phyloP scores from a whole-genome alignment of 2,329 filamentous ascomycete genomes.

The Paradendryphiella salina region DNA sequence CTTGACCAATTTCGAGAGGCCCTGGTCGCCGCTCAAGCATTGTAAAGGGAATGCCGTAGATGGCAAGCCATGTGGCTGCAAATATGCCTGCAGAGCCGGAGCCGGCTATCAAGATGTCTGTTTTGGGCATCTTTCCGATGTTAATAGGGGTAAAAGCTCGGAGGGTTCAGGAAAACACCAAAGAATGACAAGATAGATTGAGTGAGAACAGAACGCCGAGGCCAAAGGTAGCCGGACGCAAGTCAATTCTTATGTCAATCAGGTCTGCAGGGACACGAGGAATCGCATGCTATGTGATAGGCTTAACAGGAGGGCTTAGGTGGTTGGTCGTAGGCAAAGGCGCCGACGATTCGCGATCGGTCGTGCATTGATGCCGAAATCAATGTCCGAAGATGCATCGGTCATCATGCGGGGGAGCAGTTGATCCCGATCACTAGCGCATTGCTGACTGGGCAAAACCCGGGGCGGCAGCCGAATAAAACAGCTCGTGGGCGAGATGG shows the following conservation, averaged over 20 bases:
- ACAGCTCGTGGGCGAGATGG: background rate
- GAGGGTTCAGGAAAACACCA: background rate
- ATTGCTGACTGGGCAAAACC: background rate
- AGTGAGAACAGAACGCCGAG: too few relatives aligned
- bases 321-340: too few relatives aligned
- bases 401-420: constrained; percentile 17
- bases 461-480: background rate
- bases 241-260: too few relatives aligned
- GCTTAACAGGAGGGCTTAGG: too few relatives aligned
- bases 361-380: constrained; percentile 1
- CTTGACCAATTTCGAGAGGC: constrained; percentile 62
- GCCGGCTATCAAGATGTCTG: constrained; percentile 64
- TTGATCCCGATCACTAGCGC: constrained; percentile 5
- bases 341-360: too few relatives aligned
- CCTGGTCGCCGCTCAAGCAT: constrained; percentile 62
- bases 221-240: too few relatives aligned
- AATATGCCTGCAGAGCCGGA: constrained; percentile 65
- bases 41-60: constrained; percentile 59
- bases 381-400: constrained; percentile 16
- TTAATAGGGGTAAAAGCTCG: background rate
- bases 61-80: constrained; percentile 64
- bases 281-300: too few relatives aligned
- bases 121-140: constrained; percentile 24
- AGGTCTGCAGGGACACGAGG: too few relatives aligned
- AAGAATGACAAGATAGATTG: background rate